A percentile compares a stretch with the other conserved stretches of the same genome.
Evolutionary conservation across 768 basidiomycete species (phyloP).

Genomic region (Ephemerocybe angulata): DNA sequence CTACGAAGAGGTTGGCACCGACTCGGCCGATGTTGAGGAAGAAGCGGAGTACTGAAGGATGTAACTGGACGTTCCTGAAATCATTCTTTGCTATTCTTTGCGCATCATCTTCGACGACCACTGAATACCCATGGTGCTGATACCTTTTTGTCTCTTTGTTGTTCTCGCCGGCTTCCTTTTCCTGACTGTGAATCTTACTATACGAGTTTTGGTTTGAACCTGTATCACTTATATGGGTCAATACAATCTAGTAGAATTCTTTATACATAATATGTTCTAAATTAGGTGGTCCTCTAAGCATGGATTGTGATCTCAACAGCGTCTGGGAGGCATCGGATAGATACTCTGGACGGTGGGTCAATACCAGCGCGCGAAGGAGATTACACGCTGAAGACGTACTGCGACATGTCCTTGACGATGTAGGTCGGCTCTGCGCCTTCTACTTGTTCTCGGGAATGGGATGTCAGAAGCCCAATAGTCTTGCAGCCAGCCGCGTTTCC

Average conservation of each 20-base stretch:
- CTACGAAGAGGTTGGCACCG: slow-evolving; percentile 85
- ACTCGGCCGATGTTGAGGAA: slow-evolving; percentile 72
- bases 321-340: slow-evolving; percentile 9
- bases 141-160: background rate
- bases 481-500: slow-evolving; percentile 80
- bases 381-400: slow-evolving; percentile 36
- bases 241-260: slow-evolving; percentile 4
- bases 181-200: background rate
- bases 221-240: background rate
- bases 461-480: slow-evolving; percentile 80
- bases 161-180: background rate
- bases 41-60: slow-evolving; percentile 59
- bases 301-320: slow-evolving; percentile 14
- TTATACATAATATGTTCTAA: background rate
- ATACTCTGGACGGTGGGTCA: slow-evolving; percentile 4
- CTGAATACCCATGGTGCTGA: slow-evolving; percentile 7
- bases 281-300: background rate
- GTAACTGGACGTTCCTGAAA: background rate
- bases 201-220: background rate
- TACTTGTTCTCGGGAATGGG: slow-evolving; percentile 68
- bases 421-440: slow-evolving; percentile 60
- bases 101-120: background rate
- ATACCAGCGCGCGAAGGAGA: background rate
- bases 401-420: slow-evolving; percentile 69
- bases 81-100: slow-evolving; percentile 1